phyloP scores from a whole-genome alignment of 805 yeast species.

The Candida corydali region DNA sequence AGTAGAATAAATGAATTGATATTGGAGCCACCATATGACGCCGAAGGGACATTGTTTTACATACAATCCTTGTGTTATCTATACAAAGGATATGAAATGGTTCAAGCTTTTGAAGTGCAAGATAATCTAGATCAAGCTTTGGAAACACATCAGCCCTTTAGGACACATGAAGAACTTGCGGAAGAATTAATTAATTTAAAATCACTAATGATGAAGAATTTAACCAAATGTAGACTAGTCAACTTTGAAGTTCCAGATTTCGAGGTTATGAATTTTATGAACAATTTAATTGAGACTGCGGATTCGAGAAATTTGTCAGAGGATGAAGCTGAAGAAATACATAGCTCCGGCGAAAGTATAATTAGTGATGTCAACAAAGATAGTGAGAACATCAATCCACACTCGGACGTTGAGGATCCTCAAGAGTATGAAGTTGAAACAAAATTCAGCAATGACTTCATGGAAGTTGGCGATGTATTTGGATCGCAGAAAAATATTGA shows the following conservation, averaged over 20 bases:
- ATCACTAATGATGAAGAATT: slow-evolving; percentile 10
- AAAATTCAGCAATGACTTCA: neutral
- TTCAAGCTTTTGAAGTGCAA: slow-evolving; percentile 8
- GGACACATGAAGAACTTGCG: slow-evolving; percentile 8
- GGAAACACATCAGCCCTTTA: slow-evolving; percentile 1
- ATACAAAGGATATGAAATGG: slow-evolving; percentile 19
- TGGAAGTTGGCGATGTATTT: neutral
- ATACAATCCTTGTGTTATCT: slow-evolving; percentile 25
- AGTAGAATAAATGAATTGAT: slow-evolving; percentile 33
- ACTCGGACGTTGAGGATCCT: neutral
- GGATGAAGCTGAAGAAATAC: slow-evolving; percentile 1
- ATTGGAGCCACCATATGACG: slow-evolving; percentile 39
- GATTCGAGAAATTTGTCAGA: slow-evolving; percentile 3
- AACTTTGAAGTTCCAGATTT: slow-evolving; percentile 23
- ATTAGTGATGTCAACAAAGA: neutral
- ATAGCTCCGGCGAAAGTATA: neutral
- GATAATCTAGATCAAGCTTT: slow-evolving; percentile 3
- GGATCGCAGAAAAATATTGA: slow-evolving; percentile 2
- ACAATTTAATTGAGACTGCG: slow-evolving; percentile 5
- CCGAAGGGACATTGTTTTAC: slow-evolving; percentile 39
- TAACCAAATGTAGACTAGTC: slow-evolving; percentile 20
- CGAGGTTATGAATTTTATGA: slow-evolving; percentile 11
- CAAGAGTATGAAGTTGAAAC: neutral
- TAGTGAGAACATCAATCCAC: neutral
- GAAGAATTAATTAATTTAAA: slow-evolving; percentile 11